Evolutionary conservation across 2,329 filamentous ascomycete genomes (phyloP).

Genomic region (Neonectria hederae): DNA sequence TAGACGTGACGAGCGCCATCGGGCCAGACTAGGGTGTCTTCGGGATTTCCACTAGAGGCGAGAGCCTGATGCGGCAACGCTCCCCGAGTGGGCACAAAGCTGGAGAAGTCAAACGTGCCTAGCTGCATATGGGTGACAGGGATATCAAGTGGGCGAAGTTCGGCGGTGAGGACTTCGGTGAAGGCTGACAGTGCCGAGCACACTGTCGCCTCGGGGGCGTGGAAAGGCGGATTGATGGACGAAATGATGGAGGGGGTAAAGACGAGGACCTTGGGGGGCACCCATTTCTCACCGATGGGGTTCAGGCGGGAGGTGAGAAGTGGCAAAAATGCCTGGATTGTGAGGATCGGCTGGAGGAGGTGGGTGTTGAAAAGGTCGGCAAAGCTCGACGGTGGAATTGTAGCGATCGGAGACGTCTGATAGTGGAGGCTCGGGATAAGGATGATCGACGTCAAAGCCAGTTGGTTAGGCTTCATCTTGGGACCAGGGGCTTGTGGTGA

Average conservation of each 20-base stretch:
- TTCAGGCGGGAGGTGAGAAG: conserved; percentile 72
- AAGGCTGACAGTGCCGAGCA: conserved; percentile 88
- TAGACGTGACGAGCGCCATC: conserved; percentile 69
- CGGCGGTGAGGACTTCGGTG: conserved; percentile 79
- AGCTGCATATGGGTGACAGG: conserved; percentile 89
- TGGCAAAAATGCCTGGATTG: conserved; percentile 88
- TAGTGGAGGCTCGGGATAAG: conserved; percentile 85
- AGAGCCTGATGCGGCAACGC: conserved; percentile 47
- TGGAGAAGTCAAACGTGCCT: conserved; percentile 86
- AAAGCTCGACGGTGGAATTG: conserved; percentile 83
- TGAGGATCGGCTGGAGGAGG: conserved; percentile 87
- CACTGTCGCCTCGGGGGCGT: conserved; percentile 86
- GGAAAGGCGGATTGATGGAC: conserved; percentile 81
- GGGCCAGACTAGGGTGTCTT: conserved; percentile 69
- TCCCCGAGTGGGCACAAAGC: conserved; percentile 63
- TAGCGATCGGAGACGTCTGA: conserved; percentile 84
- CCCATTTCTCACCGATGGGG: conserved; percentile 59
- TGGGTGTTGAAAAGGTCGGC: conserved; percentile 93
- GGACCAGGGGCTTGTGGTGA: conserved; percentile 80
- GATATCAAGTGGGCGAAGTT: conserved; percentile 79
- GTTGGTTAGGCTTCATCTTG: conserved; percentile 77
- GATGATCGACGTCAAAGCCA: conserved; percentile 81
- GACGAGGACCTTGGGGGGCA: conserved; percentile 75
- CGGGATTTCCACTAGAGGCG: conserved; percentile 54
- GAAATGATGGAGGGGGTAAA: conserved; percentile 84